phyloP scores from a whole-genome alignment of 495 filamentous ascomycete genomes.

The Trichoderma asperelloides region DNA sequence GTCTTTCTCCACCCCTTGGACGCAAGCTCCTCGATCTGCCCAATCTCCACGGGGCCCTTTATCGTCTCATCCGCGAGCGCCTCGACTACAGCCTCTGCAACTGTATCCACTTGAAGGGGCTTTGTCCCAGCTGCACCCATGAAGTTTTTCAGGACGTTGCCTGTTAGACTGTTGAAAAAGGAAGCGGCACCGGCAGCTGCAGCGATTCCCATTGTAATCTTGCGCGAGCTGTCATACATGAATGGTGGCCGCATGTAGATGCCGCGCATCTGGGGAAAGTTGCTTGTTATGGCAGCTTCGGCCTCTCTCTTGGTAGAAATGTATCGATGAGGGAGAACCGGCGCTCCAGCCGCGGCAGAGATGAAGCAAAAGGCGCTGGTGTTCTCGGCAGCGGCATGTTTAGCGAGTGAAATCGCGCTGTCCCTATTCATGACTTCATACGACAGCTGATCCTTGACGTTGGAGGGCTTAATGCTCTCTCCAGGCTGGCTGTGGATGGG shows the following conservation, averaged over 20 bases:
- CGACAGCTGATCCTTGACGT: conserved; percentile 67
- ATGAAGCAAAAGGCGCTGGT: conserved; percentile 74
- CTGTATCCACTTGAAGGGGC: conserved; percentile 75
- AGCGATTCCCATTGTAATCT: conserved; percentile 79
- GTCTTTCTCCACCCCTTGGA: conserved; percentile 68
- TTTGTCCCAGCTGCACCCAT: conserved; percentile 76
- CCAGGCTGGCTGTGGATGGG: conserved; percentile 48
- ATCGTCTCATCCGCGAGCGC: conserved; percentile 60
- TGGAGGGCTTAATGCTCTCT: conserved; percentile 52
- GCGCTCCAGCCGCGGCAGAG: conserved; percentile 77
- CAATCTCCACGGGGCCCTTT: conserved; percentile 59
- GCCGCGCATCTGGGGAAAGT: conserved; percentile 63
- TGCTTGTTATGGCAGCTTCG: conserved; percentile 63
- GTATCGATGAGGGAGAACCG: conserved; percentile 74
- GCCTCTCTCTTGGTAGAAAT: conserved; percentile 89
- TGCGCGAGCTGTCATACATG: conserved; percentile 75
- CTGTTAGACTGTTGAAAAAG: conserved; percentile 62
- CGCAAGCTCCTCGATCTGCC: conserved; percentile 63
- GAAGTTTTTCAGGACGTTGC: conserved; percentile 61
- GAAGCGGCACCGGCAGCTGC: conserved; percentile 58
- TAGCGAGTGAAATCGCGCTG: conserved; percentile 70
- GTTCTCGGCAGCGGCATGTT: conserved; percentile 57
- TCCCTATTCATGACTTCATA: conserved; percentile 99
- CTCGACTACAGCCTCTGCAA: conserved; percentile 78
- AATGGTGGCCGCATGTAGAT: conserved; percentile 82